A percentile compares a stretch with the other conserved stretches of the same genome.
Conservation (phyloP, 2,329 filamentous ascomycete species). For the Sclerotinia spermophila region DNA sequence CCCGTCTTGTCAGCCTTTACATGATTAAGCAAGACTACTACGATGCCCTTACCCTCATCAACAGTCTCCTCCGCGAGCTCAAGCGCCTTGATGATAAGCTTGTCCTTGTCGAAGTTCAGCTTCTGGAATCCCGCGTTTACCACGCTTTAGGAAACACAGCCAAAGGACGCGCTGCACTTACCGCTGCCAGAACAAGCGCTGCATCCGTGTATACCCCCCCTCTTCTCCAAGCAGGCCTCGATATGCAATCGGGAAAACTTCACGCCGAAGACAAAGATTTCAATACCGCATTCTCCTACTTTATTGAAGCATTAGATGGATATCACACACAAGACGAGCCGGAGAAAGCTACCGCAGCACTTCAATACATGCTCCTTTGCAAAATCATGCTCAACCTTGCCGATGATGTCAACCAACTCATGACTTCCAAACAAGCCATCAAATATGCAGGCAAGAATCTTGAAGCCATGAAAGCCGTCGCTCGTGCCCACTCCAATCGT, state of each 20-base stretch:
- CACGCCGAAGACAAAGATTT: slow-evolving; percentile 99
- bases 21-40: slow-evolving; percentile 98
- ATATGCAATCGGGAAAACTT: slow-evolving; percentile 99
- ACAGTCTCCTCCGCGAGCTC: slow-evolving; percentile 89
- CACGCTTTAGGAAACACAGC: slow-evolving; percentile 95
- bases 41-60: slow-evolving; percentile 94
- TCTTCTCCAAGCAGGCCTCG: slow-evolving; percentile 87
- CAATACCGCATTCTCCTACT: slow-evolving; percentile 98
- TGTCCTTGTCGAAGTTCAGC: slow-evolving; percentile 93
- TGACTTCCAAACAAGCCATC: slow-evolving; percentile 93
- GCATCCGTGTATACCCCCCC: slow-evolving; percentile 97
- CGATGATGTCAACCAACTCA: slow-evolving; percentile 92
- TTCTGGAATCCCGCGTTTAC: slow-evolving; percentile 95
- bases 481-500: slow-evolving; percentile 89
- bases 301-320: slow-evolving; percentile 96
- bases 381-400: slow-evolving; percentile 99
- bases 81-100: slow-evolving; percentile 99
- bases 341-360: slow-evolving; percentile 84
- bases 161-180: slow-evolving; percentile 92
- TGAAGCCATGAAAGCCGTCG: slow-evolving; percentile 98
- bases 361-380: slow-evolving; percentile 99
- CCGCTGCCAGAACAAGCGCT: slow-evolving; percentile 88
- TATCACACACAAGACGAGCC: slow-evolving; percentile 91
- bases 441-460: slow-evolving; percentile 95
- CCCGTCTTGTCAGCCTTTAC: slow-evolving; percentile 86